Evolutionary conservation across 225 moss, liverwort and hornwort genomes (phyloP), one percentile per base, ranked within the genome.

Genomic region (Marchantia paleacea): DNA sequence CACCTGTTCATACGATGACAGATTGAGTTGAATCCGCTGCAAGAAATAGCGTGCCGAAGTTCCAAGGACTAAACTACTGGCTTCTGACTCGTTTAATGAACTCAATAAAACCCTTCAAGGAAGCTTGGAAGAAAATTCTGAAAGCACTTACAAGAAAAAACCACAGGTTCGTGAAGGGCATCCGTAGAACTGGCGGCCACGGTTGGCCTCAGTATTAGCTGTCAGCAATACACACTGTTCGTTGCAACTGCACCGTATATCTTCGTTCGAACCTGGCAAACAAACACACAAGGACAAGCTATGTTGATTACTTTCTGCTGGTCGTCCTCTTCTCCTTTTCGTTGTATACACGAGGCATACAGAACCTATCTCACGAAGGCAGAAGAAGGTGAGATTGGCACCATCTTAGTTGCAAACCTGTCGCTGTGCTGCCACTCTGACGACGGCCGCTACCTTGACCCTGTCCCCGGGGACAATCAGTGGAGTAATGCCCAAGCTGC

Each of bases 171-270:
- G 91, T 49, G 89, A 86, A 11, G 91, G 61, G 75, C 97, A 99
- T 57, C 90, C 90, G 81, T 90, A 89, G 73, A 99, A 99, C 77
- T 88, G 92, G 78, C 97, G 90, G 73, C 97, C 97, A 71, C 91
- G 92, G 77, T 99, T 99, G 66, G 87, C 91, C 73, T 92, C 92
- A 8, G 97, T 99, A 70, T 99, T 92, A 51, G 97, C 97, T 68
- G 95, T 95, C 54, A 90, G 85, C 83, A 95, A 72, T 69, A 82
- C 81, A 83, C 90, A 89, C 52, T 51, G 69, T 80, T 92, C 82
- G 58, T 83, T 86, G 79, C 94, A 94, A 51, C 87, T 89, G 85
- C 94, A 94, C 30, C 81, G 82, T 54, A 91, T 80, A 30, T 86
- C 87, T 29, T 84, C 90, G 39, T 39, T 55, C 29, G 80, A 51